These are phyloP conservation scores for Pyrus bretschneideri DNA, from an alignment of 306 rosid genomes.

Conservation along the genomic window DNA sequence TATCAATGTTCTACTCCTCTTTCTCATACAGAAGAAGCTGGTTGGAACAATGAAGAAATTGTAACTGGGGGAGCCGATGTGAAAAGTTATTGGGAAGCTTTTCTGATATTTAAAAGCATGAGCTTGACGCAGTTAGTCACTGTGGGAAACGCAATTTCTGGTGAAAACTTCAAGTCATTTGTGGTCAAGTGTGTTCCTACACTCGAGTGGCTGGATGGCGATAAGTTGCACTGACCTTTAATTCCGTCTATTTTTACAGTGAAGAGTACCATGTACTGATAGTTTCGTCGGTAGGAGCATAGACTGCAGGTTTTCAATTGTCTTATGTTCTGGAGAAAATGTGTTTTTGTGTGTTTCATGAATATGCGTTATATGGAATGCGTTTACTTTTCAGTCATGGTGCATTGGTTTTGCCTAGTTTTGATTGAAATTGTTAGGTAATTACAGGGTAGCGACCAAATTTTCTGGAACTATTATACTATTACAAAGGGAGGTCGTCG, in stretches of 20 bases:
- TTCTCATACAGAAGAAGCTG: constrained; percentile 56
- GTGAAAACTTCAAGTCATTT: constrained; percentile 51
- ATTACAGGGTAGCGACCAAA: neutral
- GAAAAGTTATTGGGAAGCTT: constrained; percentile 60
- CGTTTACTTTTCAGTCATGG: neutral
- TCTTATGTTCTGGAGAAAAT: neutral
- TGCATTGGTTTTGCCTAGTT: neutral
- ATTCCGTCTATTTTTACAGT: neutral
- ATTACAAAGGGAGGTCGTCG: neutral
- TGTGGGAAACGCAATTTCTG: constrained; percentile 49
- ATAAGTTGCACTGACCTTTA: constrained; percentile 21
- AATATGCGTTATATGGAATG: neutral
- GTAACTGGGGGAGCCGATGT: constrained; percentile 20
- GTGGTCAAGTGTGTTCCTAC: constrained; percentile 50
- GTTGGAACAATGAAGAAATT: constrained; percentile 32
- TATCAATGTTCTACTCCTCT: constrained; percentile 69
- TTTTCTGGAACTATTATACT: neutral
- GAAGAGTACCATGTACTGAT: neutral
- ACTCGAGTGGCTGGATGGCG: constrained; percentile 41
- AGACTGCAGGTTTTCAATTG: neutral
- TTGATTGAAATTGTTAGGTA: neutral
- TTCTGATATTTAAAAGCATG: constrained; percentile 53
- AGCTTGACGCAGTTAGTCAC: constrained; percentile 54
- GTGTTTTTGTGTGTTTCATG: neutral
- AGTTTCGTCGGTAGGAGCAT: neutral